These are phyloP conservation scores for Aureobasidium mangrovei DNA, from an alignment of 2,329 filamentous ascomycete species.

Conservation along the genomic window DNA sequence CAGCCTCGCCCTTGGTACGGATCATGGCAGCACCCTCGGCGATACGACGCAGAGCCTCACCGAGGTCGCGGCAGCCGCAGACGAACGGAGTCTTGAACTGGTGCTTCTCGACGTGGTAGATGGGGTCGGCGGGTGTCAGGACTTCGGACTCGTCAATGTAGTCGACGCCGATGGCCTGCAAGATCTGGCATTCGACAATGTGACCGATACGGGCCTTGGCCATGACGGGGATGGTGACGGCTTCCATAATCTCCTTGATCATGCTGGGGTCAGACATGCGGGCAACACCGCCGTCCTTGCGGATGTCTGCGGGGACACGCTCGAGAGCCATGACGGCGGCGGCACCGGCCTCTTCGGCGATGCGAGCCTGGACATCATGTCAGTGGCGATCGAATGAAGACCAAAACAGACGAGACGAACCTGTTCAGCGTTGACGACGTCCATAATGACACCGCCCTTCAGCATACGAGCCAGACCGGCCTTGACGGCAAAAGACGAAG, in stretches of 20 bases:
- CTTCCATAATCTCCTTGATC: slow-evolving; percentile 90
- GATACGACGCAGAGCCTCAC: slow-evolving; percentile 85
- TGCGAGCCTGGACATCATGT: slow-evolving; percentile 60
- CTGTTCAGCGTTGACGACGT: slow-evolving; percentile 86
- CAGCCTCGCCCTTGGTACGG: slow-evolving; percentile 95
- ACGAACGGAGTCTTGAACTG: slow-evolving; percentile 81
- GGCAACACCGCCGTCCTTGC: slow-evolving; percentile 82
- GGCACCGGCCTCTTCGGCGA: slow-evolving; percentile 93
- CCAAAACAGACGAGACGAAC: slow-evolving; percentile 29
- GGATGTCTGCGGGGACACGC: slow-evolving; percentile 93
- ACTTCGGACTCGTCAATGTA: slow-evolving; percentile 99
- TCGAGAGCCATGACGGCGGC: slow-evolving; percentile 98
- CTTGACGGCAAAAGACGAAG: slow-evolving; percentile 74
- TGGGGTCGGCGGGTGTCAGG: slow-evolving; percentile 83
- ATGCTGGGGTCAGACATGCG: slow-evolving; percentile 93
- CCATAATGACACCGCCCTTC: slow-evolving; percentile 99
- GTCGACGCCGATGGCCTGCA: slow-evolving; percentile 89
- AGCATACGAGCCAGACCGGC: slow-evolving; percentile 94
- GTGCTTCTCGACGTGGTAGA: slow-evolving; percentile 86
- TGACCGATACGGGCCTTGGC: slow-evolving; percentile 97
- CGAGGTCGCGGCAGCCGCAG: slow-evolving; percentile 88
- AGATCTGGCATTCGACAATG: slow-evolving; percentile 95
- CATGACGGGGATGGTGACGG: slow-evolving; percentile 98
- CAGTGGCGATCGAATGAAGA: neutral
- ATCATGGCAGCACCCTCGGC: slow-evolving; percentile 97